Base-by-base conservation (phyloP, 805 yeast genomes). In the Ogataea nakhonphanomensis region DNA sequence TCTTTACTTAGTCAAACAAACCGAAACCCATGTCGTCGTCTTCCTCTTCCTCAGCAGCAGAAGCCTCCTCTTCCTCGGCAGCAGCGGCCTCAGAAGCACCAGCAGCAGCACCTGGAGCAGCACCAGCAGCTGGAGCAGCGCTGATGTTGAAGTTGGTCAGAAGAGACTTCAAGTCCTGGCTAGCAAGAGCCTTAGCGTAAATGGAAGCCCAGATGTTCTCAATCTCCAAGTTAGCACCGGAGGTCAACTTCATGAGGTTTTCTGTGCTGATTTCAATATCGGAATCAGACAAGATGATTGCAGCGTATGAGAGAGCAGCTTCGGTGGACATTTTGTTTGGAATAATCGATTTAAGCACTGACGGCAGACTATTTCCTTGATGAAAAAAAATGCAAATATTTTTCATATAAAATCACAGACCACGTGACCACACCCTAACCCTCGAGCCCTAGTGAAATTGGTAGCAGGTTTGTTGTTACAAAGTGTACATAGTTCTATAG, bases 201-300 rank as follows among this genome's bases (percentile, higher is more conserved):
- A 82, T 78, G 59, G 79, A 84, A 64, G 88, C 84, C 90, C 90
- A 84, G 73, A 81, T 76, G 70, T 59, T 64, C 62, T 84, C 93
- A 65, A 83, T 78, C 57, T 78, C 71, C 65, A 87, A 82, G 66
- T 84, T 81, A 56, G 95, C 93, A 61, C 87, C 85, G 51, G 72
- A 59, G 67, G 84, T 73, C 69, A 84, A 70, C 62, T 86, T 73
- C 64, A 75, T 64, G 65, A 84, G 77, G 77, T 84, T 84, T 67
- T 81, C 90, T 59, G 89, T 57, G 49, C 95, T 78, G 80, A 91
- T 81, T 71, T 90, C 96, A 64, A 89, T 75, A 59, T 89, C 96
- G 64, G 97, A 85, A 67, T 91, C 99, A 58, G 97, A 95, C 73
- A 91, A 81, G 77, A 91, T 90, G 71, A 91, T 79, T 66, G 98